These are phyloP conservation scores for Amanita muscaria DNA, from an alignment of 768 basidiomycete genomes.

Conservation along the genomic window DNA sequence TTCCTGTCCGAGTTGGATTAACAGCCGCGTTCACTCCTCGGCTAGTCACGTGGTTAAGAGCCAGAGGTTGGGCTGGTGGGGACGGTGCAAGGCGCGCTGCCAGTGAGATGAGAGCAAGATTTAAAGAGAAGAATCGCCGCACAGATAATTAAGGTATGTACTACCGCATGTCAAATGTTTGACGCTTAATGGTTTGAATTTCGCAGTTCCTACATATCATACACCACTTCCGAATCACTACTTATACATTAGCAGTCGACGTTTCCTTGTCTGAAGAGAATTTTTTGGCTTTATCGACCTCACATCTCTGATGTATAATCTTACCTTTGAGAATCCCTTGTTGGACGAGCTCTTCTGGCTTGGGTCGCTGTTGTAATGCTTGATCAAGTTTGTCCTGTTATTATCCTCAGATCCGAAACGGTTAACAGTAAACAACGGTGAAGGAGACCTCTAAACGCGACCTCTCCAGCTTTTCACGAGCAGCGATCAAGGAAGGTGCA, in stretches of 20 bases:
- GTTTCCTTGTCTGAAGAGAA: background rate
- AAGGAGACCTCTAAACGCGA: conserved; percentile 50
- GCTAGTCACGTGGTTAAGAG: conserved; percentile 79
- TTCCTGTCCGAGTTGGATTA: conserved; percentile 83
- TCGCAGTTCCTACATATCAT: background rate
- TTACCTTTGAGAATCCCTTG: conserved; percentile 46
- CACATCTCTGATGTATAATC: background rate
- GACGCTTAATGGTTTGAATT: background rate
- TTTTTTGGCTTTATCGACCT: background rate
- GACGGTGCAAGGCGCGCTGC: conserved; percentile 64
- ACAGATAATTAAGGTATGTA: conserved; percentile 13
- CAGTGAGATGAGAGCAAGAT: conserved; percentile 36
- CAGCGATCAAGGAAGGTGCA: conserved; percentile 51
- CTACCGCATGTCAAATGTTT: background rate
- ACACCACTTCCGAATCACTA: background rate
- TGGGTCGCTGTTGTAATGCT: conserved; percentile 48
- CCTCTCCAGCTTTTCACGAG: conserved; percentile 47
- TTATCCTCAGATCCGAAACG: background rate
- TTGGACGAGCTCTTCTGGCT: conserved; percentile 54
- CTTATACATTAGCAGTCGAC: background rate
- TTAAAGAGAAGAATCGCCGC: conserved; percentile 30
- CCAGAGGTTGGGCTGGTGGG: conserved; percentile 72
- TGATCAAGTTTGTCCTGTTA: conserved; percentile 55
- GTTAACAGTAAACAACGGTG: background rate
- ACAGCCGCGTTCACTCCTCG: conserved; percentile 82